These are phyloP conservation scores for Skeletonema grethae DNA, from an alignment of 108 stramenopile species.

Conservation along the genomic window DNA sequence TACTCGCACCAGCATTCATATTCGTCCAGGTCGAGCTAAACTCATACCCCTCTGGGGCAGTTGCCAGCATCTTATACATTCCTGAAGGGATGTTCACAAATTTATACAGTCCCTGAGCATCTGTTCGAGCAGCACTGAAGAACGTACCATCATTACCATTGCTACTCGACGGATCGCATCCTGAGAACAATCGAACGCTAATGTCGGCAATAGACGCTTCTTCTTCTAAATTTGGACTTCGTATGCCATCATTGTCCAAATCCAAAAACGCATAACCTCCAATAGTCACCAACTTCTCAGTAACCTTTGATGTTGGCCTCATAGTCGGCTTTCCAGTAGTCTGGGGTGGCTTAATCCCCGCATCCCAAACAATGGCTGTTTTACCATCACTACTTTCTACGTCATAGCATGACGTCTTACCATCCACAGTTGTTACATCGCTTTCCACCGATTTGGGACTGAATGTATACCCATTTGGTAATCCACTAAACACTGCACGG, in stretches of 20 bases:
- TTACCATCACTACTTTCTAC: constrained; percentile 15
- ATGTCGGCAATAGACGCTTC: constrained; percentile 28
- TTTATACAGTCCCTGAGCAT: constrained; percentile 28
- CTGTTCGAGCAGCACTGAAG: constrained; percentile 13
- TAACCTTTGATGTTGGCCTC: neutral
- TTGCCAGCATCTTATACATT: constrained; percentile 22
- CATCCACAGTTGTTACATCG: constrained; percentile 19
- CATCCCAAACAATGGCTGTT: constrained; percentile 39
- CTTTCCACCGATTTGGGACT: constrained; percentile 17
- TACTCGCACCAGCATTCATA: neutral
- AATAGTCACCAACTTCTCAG: constrained; percentile 3
- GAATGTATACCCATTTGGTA: constrained; percentile 4
- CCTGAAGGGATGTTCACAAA: constrained; percentile 31
- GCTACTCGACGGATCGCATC: constrained; percentile 8
- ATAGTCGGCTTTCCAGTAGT: constrained; percentile 3
- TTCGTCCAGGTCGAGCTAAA: constrained; percentile 34
- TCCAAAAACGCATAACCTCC: constrained; percentile 42
- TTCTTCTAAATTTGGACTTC: constrained; percentile 11
- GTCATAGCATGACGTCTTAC: constrained; percentile 30
- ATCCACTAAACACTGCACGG: constrained; percentile 18
- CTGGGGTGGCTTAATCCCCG: constrained; percentile 24
- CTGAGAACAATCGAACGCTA: constrained; percentile 26
- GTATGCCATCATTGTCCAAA: constrained; percentile 23
- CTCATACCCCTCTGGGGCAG: constrained; percentile 15
- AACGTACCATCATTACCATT: constrained; percentile 2